Base-by-base conservation (phyloP, 169 alveolate species). In the Eimeria tenella region DNA sequence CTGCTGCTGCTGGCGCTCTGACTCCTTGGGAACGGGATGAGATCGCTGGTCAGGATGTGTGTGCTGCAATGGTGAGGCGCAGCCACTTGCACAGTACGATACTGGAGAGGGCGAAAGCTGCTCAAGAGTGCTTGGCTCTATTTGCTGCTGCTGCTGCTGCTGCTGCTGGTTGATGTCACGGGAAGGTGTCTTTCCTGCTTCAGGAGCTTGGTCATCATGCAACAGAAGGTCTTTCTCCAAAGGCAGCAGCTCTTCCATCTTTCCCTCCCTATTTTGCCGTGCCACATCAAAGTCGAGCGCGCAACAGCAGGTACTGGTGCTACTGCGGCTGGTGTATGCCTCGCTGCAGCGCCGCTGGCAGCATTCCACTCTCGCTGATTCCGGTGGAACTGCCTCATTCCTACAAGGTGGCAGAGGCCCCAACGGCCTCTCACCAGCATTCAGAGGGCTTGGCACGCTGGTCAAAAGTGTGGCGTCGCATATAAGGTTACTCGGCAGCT, bases 221-320 rank as follows among this genome's bases (percentile, higher is more conserved):
- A 81, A 49, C n/a, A 81, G 73, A 3, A 53, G 55, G 56, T 56
- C 89, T 11, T 52, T 53, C 42, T 81, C 89, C 10, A 81, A 73
- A 17, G 73, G 89, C 6, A 81, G 89, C 70, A 56, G 9, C 31
- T 81, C 89, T 6, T 81, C 89, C 31, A 63, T 52, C 3, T 70
- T 71, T 19, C 55, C 89, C 7, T 9, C 65, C 55, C 89, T 81
- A 53, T 23, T 31, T 52, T 81, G 89, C 31, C 89, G 52, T 53
- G 21, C 21, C 74, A 81, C 23, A 5, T 81, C 89, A 53, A 71
- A 25, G 9, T 81, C 89, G 89, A 81, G 21, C 6, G 73, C 55
- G 9, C 89, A 81, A 71, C 70, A 81, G 73, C 89, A 81, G 55
- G 89, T 81, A 53, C 89, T 81, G 86, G 86, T 75, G 86, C 86